Percentiles rank a stretch among this genome's conserved stretches.
phyloP scores from a whole-genome alignment of 2,329 filamentous ascomycete genomes.

The Tolypocladium paradoxum region DNA sequence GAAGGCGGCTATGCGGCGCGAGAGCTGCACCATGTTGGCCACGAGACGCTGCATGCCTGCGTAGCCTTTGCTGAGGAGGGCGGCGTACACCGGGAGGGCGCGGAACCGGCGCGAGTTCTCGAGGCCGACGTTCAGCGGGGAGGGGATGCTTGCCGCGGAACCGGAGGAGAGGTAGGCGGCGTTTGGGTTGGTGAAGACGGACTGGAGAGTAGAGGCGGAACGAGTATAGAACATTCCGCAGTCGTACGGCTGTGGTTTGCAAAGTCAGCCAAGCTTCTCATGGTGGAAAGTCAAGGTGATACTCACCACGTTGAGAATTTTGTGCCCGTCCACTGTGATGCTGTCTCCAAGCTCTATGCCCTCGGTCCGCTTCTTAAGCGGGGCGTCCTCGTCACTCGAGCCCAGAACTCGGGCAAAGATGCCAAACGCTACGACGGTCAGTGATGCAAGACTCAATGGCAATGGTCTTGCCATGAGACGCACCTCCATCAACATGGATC shows the following conservation, averaged over 20 bases:
- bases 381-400: slow-evolving; percentile 41
- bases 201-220: slow-evolving; percentile 42
- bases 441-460: neutral
- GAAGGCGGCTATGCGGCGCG: slow-evolving; percentile 55
- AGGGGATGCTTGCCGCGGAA: slow-evolving; percentile 45
- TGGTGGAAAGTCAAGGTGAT: neutral
- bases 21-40: slow-evolving; percentile 58
- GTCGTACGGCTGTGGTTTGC: slow-evolving; percentile 59
- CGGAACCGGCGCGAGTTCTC: slow-evolving; percentile 90
- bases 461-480: slow-evolving; percentile 9
- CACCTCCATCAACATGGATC: slow-evolving; percentile 79
- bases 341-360: slow-evolving; percentile 78
- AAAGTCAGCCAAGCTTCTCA: slow-evolving; percentile 1
- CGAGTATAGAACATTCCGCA: slow-evolving; percentile 81
- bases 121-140: slow-evolving; percentile 74
- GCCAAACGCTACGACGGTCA: slow-evolving; percentile 55
- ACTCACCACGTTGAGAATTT: slow-evolving; percentile 76
- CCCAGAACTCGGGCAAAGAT: slow-evolving; percentile 63
- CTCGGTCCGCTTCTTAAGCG: slow-evolving; percentile 37
- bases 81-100: slow-evolving; percentile 80
- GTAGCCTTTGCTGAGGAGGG: slow-evolving; percentile 62
- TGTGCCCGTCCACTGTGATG: slow-evolving; percentile 79
- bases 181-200: slow-evolving; percentile 73
- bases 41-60: slow-evolving; percentile 60
- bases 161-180: slow-evolving; percentile 62